A percentile compares a stretch with the other conserved stretches of the same genome.
Conservation (phyloP, 140 eudicot species). For the Cichorium intybus region DNA sequence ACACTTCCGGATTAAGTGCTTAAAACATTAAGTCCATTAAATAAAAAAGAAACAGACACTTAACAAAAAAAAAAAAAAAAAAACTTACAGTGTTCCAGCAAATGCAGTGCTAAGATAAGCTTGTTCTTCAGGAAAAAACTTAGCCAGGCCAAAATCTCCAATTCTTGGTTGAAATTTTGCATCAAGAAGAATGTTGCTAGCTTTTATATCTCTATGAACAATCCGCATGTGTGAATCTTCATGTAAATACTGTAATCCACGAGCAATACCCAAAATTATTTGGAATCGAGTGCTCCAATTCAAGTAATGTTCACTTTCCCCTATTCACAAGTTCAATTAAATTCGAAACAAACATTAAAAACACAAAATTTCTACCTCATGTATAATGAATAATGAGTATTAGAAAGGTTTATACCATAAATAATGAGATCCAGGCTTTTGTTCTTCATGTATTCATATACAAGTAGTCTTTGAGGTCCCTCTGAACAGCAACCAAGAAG, state of each 20-base stretch:
- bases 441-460: conserved; percentile 75
- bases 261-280: conserved; percentile 67
- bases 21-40: no score
- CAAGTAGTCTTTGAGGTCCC: conserved; percentile 67
- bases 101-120: conserved; percentile 67
- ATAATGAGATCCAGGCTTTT: conserved; percentile 64
- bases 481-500: conserved; percentile 73
- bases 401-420: conserved; percentile 36
- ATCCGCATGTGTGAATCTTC: conserved; percentile 69
- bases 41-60: no score
- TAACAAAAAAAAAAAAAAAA: no score
- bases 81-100: conserved; percentile 68
- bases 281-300: conserved; percentile 64
- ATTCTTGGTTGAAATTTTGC: conserved; percentile 66
- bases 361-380: no score
- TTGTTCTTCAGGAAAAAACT: conserved; percentile 78
- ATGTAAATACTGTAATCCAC: conserved; percentile 70
- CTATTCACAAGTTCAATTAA: conserved; percentile 25
- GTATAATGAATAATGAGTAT: no score
- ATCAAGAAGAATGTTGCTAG: conserved; percentile 73
- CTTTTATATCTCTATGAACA: conserved; percentile 80
- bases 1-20: no score
- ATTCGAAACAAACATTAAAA: background rate
- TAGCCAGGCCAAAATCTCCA: conserved; percentile 83
- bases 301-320: conserved; percentile 37